Percentiles rank a stretch among this genome's conserved stretches.
These are phyloP conservation scores for Suillus decipiens DNA, from an alignment of 768 basidiomycete species.

Conservation along the genomic window DNA sequence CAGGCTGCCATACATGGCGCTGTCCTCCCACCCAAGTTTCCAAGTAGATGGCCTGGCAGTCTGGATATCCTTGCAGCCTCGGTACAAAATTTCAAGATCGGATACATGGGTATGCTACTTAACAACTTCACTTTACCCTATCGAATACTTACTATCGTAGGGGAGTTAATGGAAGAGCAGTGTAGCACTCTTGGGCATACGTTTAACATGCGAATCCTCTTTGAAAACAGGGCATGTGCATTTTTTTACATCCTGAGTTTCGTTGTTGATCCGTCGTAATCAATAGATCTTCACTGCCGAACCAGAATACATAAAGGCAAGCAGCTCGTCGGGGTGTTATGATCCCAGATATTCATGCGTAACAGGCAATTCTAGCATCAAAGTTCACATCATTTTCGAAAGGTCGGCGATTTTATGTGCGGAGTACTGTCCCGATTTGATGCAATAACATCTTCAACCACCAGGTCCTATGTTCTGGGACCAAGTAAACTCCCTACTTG, in stretches of 20 bases:
- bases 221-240: slow-evolving; percentile 28
- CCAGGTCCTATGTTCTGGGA: slow-evolving; percentile 27
- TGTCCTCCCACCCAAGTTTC: slow-evolving; percentile 40
- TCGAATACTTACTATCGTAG: slow-evolving; percentile 9
- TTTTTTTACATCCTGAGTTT: not conserved
- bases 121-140: not conserved
- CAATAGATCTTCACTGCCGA: slow-evolving; percentile 39
- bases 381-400: slow-evolving; percentile 39
- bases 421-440: slow-evolving; percentile 7
- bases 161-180: slow-evolving; percentile 16
- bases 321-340: not conserved
- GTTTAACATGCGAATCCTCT: slow-evolving; percentile 21
- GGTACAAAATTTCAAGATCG: slow-evolving; percentile 40
- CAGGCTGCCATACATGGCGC: slow-evolving; percentile 48
- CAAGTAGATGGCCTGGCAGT: slow-evolving; percentile 45
- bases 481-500: slow-evolving; percentile 32
- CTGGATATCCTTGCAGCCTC: slow-evolving; percentile 45
- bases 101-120: slow-evolving; percentile 47
- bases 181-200: slow-evolving; percentile 27
- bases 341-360: not conserved
- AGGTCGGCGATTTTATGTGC: slow-evolving; percentile 25
- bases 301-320: slow-evolving; percentile 43
- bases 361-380: slow-evolving; percentile 38
- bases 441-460: not conserved
- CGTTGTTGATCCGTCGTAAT: not conserved